These are phyloP conservation scores for Phytophthora uliginosa DNA, from an alignment of 352 stramenopile genomes.

Conservation along the genomic window DNA sequence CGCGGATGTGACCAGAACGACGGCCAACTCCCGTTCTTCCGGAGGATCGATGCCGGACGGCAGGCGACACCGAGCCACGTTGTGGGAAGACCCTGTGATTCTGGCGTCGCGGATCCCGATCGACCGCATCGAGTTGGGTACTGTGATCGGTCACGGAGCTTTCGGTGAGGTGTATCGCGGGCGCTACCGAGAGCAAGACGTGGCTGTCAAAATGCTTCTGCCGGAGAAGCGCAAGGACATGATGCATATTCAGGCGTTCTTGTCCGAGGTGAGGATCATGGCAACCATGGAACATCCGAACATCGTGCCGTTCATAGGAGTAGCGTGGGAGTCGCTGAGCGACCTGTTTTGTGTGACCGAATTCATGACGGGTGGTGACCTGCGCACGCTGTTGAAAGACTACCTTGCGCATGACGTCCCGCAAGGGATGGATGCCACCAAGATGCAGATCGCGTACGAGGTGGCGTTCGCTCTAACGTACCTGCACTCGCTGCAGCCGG, in stretches of 20 bases:
- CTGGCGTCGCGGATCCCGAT: slow-evolving; percentile 38
- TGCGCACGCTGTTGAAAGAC: slow-evolving; percentile 46
- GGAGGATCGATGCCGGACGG: slow-evolving; percentile 29
- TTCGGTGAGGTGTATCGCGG: slow-evolving; percentile 48
- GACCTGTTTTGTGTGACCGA: slow-evolving; percentile 60
- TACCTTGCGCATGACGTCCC: slow-evolving; percentile 29
- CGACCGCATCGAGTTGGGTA: slow-evolving; percentile 35
- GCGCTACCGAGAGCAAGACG: slow-evolving; percentile 42
- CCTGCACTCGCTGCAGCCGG: slow-evolving; percentile 38
- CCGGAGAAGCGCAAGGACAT: slow-evolving; percentile 55
- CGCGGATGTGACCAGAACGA: slow-evolving; percentile 7
- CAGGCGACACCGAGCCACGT: slow-evolving; percentile 27
- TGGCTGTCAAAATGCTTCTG: slow-evolving; percentile 49
- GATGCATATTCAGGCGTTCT: slow-evolving; percentile 46
- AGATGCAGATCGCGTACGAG: slow-evolving; percentile 48
- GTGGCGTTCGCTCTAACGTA: slow-evolving; percentile 49
- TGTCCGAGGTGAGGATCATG: slow-evolving; percentile 55
- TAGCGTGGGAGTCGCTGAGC: slow-evolving; percentile 62
- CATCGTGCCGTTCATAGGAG: slow-evolving; percentile 63
- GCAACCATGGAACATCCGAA: slow-evolving; percentile 59
- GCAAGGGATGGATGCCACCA: slow-evolving; percentile 36
- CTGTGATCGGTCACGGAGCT: slow-evolving; percentile 36
- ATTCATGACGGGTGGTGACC: slow-evolving; percentile 61
- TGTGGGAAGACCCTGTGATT: slow-evolving; percentile 37
- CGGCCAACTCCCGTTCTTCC: slow-evolving; percentile 23